Conservation (phyloP, 805 yeast genomes). For the Spathaspora hagerdaliae region DNA sequence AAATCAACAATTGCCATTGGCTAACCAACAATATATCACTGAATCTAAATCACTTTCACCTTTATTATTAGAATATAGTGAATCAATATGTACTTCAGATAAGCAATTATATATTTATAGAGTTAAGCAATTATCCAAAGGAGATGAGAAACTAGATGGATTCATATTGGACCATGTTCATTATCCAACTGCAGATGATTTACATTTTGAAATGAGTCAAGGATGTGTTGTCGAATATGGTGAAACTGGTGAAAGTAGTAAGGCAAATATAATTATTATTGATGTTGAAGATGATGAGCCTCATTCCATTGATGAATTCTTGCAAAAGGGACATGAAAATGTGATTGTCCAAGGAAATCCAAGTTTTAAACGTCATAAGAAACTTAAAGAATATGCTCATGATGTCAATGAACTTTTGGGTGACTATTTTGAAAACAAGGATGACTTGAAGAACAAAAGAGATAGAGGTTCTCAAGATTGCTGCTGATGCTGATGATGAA, state of each 20-base stretch:
- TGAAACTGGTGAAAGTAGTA: neutral
- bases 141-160: conserved; percentile 4
- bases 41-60: conserved; percentile 15
- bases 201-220: conserved; percentile 14
- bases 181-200: conserved; percentile 12
- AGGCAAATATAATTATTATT: conserved; percentile 14
- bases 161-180: conserved; percentile 16
- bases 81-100: conserved; percentile 15
- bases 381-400: conserved; percentile 21
- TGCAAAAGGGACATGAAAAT: conserved; percentile 4
- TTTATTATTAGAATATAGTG: conserved; percentile 14
- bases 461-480: conserved; percentile 1
- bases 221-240: conserved; percentile 9
- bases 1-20: neutral
- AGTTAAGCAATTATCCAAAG: conserved; percentile 15
- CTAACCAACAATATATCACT: conserved; percentile 15
- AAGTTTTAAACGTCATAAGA: conserved; percentile 9
- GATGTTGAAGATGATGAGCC: conserved; percentile 19
- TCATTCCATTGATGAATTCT: conserved; percentile 18
- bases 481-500: conserved; percentile 9
- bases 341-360: conserved; percentile 31
- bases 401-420: conserved; percentile 19
- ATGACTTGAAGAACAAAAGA: conserved; percentile 8
- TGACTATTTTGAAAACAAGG: conserved; percentile 19
- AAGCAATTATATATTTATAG: conserved; percentile 22